These are phyloP conservation scores for Viola pubescens DNA, from an alignment of 441 rosid species.

Conservation along the genomic window DNA sequence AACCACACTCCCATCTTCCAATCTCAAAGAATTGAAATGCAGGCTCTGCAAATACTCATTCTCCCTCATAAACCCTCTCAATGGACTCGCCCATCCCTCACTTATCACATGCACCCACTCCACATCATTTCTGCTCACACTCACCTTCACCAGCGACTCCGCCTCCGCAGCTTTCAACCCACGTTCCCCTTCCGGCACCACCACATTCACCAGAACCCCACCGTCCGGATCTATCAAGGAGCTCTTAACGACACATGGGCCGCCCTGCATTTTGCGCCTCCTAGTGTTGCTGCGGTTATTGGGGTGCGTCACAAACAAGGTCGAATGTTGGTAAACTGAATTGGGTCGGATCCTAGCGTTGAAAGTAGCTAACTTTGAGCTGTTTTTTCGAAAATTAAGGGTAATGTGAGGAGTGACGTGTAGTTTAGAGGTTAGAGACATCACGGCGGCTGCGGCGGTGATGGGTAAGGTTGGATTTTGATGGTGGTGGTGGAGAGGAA, in stretches of 20 bases:
- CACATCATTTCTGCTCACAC: slow-evolving; percentile 58
- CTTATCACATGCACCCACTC: slow-evolving; percentile 97
- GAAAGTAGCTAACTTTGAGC: slow-evolving; percentile 15
- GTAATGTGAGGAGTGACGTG: slow-evolving; percentile 22
- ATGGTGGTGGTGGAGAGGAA: slow-evolving; percentile 4
- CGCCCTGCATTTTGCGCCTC: slow-evolving; percentile 24
- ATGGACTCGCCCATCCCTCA: slow-evolving; percentile 96
- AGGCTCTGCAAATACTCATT: slow-evolving; percentile 74
- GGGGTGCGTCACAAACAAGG: slow-evolving; percentile 16
- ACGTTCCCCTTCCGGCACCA: slow-evolving; percentile 52
- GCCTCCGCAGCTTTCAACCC: slow-evolving; percentile 47
- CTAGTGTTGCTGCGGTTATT: slow-evolving; percentile 11
- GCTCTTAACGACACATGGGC: slow-evolving; percentile 33
- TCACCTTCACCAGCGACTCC: slow-evolving; percentile 53
- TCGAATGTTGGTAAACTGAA: slow-evolving; percentile 38
- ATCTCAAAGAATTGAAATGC: slow-evolving; percentile 68
- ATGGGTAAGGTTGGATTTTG: neutral
- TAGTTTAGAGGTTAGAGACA: slow-evolving; percentile 51
- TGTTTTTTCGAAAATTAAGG: slow-evolving; percentile 12
- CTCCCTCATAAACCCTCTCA: slow-evolving; percentile 92
- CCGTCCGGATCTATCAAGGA: slow-evolving; percentile 95
- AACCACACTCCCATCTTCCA: slow-evolving; percentile 48
- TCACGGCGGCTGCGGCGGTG: slow-evolving; percentile 8
- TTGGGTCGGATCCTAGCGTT: slow-evolving; percentile 17
- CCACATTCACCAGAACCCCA: slow-evolving; percentile 57